These are phyloP conservation scores for Paramecium bursaria DNA, from an alignment of 73 alveolate genomes.

Conservation along the genomic window DNA sequence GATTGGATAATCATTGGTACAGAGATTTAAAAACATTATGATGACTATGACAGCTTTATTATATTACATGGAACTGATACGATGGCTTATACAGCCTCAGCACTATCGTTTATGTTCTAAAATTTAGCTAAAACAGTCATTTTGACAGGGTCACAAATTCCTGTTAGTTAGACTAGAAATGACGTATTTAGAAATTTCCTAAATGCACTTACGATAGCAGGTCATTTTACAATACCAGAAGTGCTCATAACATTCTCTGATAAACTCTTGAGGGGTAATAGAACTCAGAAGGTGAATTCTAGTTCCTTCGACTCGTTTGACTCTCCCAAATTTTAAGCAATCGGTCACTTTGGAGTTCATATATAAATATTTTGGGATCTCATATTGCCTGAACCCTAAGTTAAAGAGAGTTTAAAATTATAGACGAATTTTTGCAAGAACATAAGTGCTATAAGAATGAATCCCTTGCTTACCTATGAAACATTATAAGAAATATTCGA, in stretches of 20 bases:
- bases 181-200: slow-evolving; percentile 85
- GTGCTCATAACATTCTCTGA: slow-evolving; percentile 81
- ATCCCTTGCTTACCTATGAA: slow-evolving; percentile 75
- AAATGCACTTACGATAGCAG: slow-evolving; percentile 88
- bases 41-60: slow-evolving; percentile 90
- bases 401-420: slow-evolving; percentile 71
- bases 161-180: slow-evolving; percentile 79
- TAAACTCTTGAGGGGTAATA: slow-evolving; percentile 83
- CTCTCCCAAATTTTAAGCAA: slow-evolving; percentile 80
- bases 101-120: slow-evolving; percentile 96
- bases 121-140: slow-evolving; percentile 86
- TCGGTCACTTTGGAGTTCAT: slow-evolving; percentile 77
- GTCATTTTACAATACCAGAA: slow-evolving; percentile 85
- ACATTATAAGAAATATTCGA: slow-evolving; percentile 53
- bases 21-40: slow-evolving; percentile 82
- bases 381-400: slow-evolving; percentile 63
- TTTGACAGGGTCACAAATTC: slow-evolving; percentile 92
- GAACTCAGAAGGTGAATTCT: slow-evolving; percentile 79
- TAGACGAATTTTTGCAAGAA: slow-evolving; percentile 71
- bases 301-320: slow-evolving; percentile 78
- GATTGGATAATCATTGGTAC: slow-evolving; percentile 91
- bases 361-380: slow-evolving; percentile 76
- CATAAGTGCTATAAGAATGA: slow-evolving; percentile 76
- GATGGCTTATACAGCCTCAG: slow-evolving; percentile 98
- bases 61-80: slow-evolving; percentile 98